Conservation (phyloP, 371 early-diverging fungal species). For the Mucor indicus region DNA sequence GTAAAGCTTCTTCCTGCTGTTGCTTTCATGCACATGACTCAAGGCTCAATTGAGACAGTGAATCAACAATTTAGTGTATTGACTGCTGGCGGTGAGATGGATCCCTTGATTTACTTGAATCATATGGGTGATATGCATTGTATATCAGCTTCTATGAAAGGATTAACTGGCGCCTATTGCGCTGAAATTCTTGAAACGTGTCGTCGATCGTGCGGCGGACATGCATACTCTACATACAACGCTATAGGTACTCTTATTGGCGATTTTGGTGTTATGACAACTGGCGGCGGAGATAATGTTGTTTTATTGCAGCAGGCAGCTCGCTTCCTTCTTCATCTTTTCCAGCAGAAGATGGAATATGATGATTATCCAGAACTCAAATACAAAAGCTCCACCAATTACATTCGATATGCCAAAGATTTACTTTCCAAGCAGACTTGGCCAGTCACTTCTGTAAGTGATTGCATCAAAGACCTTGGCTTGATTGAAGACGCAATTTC, state of each 20-base stretch:
- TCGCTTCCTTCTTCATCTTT: constrained; percentile 17
- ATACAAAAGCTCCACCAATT: constrained; percentile 34
- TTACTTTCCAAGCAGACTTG: constrained; percentile 17
- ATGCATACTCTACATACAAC: constrained; percentile 68
- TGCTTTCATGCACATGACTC: constrained; percentile 54
- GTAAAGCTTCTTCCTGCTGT: constrained; percentile 57
- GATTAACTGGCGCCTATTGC: constrained; percentile 50
- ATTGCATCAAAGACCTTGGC: constrained; percentile 21
- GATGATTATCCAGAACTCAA: constrained; percentile 24
- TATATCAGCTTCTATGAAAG: constrained; percentile 55
- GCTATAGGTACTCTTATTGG: constrained; percentile 57
- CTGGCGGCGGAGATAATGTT: constrained; percentile 72
- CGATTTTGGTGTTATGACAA: constrained; percentile 68
- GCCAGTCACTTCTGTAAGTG: constrained; percentile 15
- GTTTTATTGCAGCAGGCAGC: constrained; percentile 64
- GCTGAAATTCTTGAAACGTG: constrained; percentile 56
- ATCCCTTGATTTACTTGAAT: constrained; percentile 40
- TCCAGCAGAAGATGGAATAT: constrained; percentile 21
- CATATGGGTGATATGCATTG: constrained; percentile 62
- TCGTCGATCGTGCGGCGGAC: constrained; percentile 59
- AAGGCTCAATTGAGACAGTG: constrained; percentile 16
- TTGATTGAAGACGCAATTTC: constrained; percentile 28
- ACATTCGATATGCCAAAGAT: constrained; percentile 25
- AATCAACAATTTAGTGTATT: constrained; percentile 32
- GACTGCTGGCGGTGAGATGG: constrained; percentile 41